Percentiles rank a stretch among this genome's conserved stretches.
These are phyloP conservation scores for Yamagishiella unicocca DNA, from an alignment of 139 green algal species.

Conservation along the genomic window DNA sequence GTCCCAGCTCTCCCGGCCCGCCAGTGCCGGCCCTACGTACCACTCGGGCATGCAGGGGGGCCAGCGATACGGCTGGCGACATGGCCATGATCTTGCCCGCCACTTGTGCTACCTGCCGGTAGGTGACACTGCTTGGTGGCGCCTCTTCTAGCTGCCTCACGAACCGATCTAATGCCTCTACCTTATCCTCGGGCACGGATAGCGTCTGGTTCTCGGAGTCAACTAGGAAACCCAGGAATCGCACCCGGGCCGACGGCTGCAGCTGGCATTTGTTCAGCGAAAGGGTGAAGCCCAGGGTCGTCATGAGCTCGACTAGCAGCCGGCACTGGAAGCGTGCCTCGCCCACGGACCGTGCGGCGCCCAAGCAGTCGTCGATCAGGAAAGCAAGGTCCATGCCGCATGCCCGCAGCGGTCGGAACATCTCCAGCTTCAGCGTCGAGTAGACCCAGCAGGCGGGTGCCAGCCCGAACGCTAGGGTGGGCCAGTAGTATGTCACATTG, in stretches of 20 bases:
- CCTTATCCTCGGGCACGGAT: not conserved
- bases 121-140: not conserved
- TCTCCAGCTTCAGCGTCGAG: not conserved
- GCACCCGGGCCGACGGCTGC: not conserved
- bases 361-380: constrained; percentile 25
- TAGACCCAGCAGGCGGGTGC: not conserved
- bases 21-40: not conserved
- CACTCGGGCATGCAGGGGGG: not conserved
- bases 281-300: not conserved
- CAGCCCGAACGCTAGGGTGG: constrained; percentile 1
- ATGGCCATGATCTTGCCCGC: constrained; percentile 33
- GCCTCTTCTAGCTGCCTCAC: not conserved
- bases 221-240: not conserved
- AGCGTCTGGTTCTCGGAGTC: not conserved
- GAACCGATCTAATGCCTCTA: not conserved
- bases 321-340: constrained; percentile 9
- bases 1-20: not conserved
- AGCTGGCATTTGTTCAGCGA: not conserved
- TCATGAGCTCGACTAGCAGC: not conserved
- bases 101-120: constrained; percentile 13
- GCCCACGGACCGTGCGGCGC: not conserved
- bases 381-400: not conserved
- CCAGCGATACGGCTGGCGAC: not conserved
- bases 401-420: not conserved
- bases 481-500: not conserved